Evolutionary conservation across 2,329 filamentous ascomycete genomes (phyloP).

Genomic region (Beauveria brongniartii): DNA sequence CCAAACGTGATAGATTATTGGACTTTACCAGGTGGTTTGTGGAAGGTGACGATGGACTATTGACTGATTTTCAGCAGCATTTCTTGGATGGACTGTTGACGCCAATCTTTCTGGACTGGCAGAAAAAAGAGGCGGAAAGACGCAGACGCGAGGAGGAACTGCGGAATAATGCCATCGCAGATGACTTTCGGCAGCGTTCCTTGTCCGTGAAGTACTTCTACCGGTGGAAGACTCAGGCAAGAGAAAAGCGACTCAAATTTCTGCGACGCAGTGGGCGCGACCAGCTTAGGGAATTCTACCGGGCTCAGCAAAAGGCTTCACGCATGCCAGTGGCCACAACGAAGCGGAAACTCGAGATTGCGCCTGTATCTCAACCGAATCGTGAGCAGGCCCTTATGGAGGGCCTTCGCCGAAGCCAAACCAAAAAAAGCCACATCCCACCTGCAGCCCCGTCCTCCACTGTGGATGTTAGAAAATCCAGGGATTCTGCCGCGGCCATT

Average conservation of each 20-base stretch:
- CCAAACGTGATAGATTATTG: conserved; percentile 34
- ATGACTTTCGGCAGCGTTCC: conserved; percentile 40
- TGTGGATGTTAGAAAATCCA: neutral
- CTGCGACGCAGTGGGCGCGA: conserved; percentile 45
- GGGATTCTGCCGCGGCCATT: conserved; percentile 14
- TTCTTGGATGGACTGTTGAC: conserved; percentile 38
- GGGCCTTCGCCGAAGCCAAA: conserved; percentile 2
- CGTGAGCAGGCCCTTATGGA: conserved; percentile 9
- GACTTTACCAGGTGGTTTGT: conserved; percentile 49
- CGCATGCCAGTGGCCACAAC: neutral
- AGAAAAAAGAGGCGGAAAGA: conserved; percentile 33
- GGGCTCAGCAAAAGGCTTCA: conserved; percentile 26
- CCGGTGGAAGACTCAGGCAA: conserved; percentile 42
- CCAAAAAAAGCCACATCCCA: neutral
- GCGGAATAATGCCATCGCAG: conserved; percentile 35
- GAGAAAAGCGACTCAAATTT: conserved; percentile 39
- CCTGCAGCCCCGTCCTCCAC: conserved; percentile 18
- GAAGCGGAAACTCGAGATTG: conserved; percentile 16
- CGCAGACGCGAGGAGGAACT: conserved; percentile 40
- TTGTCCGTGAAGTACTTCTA: conserved; percentile 49
- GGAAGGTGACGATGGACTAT: conserved; percentile 42
- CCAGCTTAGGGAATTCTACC: conserved; percentile 38
- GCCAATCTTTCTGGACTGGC: conserved; percentile 32
- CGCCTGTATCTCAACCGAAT: neutral
- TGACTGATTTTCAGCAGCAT: conserved; percentile 41